A percentile compares a stretch with the other conserved stretches of the same genome.
phyloP scores from a whole-genome alignment of 129 eudicot genomes.

The Scalesia atractyloides region DNA sequence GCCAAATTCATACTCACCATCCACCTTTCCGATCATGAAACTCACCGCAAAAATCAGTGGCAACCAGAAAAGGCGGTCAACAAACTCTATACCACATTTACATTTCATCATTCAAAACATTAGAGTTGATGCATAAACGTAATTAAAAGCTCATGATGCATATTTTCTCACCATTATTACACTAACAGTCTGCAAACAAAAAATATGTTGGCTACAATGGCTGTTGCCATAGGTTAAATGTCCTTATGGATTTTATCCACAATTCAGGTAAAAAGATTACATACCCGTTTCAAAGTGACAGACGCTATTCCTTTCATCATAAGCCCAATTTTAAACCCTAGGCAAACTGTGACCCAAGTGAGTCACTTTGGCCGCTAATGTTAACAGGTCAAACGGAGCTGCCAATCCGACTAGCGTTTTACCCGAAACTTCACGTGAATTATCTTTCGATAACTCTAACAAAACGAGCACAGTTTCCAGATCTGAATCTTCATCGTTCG shows the following conservation, averaged over 20 bases:
- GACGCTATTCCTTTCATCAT: not conserved
- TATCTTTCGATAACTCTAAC: too few species aligned
- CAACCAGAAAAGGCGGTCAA: not conserved
- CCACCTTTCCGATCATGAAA: constrained; percentile 37
- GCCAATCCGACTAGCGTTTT: constrained; percentile 49
- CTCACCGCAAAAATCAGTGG: constrained; percentile 32
- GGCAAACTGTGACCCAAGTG: not conserved
- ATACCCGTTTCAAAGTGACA: not conserved
- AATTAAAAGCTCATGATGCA: too few species aligned
- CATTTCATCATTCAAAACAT: constrained; percentile 4
- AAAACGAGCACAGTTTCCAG: too few species aligned
- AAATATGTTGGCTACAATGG: not conserved
- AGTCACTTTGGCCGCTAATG: not conserved
- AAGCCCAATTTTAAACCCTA: constrained; percentile 4
- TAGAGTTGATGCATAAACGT: not conserved
- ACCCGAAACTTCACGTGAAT: too few species aligned
- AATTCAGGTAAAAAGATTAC: not conserved
- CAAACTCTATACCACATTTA: constrained; percentile 17
- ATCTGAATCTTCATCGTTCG: too few species aligned
- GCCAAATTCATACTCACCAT: not conserved
- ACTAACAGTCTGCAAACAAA: constrained; percentile 2
- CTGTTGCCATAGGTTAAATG: constrained; percentile 14
- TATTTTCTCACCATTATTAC: not conserved
- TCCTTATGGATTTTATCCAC: not conserved
- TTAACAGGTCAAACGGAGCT: not conserved